These are phyloP conservation scores for Xylariomycetidae sp. DNA, from an alignment of 2,329 filamentous ascomycete species.

Conservation along the genomic window DNA sequence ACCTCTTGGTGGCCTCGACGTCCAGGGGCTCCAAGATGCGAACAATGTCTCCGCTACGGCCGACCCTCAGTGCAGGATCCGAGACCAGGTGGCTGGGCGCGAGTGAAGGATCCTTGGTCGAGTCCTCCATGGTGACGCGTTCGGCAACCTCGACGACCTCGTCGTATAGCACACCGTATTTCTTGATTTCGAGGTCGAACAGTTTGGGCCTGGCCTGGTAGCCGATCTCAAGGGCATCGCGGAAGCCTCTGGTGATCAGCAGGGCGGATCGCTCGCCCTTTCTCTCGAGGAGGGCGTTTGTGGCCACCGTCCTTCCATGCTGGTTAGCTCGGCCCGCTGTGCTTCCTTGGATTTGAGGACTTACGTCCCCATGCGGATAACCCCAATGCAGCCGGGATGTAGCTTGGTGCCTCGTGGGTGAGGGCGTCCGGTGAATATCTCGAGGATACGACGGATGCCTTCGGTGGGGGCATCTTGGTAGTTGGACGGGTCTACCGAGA, in stretches of 20 bases:
- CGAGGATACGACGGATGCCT: slow-evolving; percentile 62
- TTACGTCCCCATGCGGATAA: too few relatives aligned
- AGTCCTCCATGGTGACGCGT: slow-evolving; percentile 17
- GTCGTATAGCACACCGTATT: slow-evolving; percentile 13
- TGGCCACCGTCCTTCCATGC: too few relatives aligned
- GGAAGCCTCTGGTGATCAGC: slow-evolving; percentile 58
- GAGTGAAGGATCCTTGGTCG: slow-evolving; percentile 1
- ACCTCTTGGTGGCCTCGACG: slow-evolving; percentile 6
- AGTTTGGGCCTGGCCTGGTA: slow-evolving; percentile 17
- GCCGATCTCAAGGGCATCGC: slow-evolving; percentile 11
- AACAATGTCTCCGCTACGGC: slow-evolving; percentile 14
- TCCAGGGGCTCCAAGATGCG: slow-evolving; percentile 14
- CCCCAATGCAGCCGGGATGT: too few relatives aligned
- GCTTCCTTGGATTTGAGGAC: too few relatives aligned
- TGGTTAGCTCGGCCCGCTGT: too few relatives aligned
- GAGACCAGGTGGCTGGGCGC: neutral
- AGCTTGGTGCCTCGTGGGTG: slow-evolving; percentile 37
- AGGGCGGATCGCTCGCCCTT: slow-evolving; percentile 68
- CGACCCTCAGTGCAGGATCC: too few relatives aligned
- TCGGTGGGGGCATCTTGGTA: slow-evolving; percentile 67
- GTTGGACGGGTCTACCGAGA: slow-evolving; percentile 66
- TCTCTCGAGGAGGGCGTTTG: slow-evolving; percentile 66
- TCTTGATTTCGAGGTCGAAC: slow-evolving; percentile 15
- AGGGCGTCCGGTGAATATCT: slow-evolving; percentile 50
- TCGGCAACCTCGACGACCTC: slow-evolving; percentile 17